These are phyloP conservation scores for Amyloporia xantha DNA, from an alignment of 768 basidiomycete genomes.

Conservation along the genomic window DNA sequence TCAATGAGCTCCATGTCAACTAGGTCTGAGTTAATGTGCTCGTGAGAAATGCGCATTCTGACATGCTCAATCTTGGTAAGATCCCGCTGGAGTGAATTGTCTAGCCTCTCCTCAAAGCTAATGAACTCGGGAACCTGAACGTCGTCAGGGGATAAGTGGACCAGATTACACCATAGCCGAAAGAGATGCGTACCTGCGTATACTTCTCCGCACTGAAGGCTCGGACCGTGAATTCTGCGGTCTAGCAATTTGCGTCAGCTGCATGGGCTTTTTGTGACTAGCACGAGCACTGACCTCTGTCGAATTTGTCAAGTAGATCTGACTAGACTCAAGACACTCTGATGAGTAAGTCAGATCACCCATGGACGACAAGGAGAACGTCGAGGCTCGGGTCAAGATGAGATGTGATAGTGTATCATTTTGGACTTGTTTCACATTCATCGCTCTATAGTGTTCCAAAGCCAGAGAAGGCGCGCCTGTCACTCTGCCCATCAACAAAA, in stretches of 20 bases:
- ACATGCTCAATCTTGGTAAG: conserved; percentile 78
- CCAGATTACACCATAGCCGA: neutral
- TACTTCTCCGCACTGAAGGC: conserved; percentile 80
- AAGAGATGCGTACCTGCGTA: conserved; percentile 52
- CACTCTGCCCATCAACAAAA: neutral
- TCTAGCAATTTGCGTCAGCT: conserved; percentile 33
- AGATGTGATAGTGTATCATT: conserved; percentile 86
- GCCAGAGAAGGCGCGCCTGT: conserved; percentile 68
- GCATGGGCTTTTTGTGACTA: neutral
- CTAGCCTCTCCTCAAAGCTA: conserved; percentile 69
- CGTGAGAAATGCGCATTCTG: conserved; percentile 76
- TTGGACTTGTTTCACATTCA: conserved; percentile 82
- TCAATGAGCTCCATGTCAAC: conserved; percentile 82
- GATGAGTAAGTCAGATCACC: conserved; percentile 72
- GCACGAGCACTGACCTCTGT: conserved; percentile 58
- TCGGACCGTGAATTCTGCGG: conserved; percentile 72
- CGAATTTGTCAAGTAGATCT: conserved; percentile 75
- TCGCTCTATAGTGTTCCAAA: conserved; percentile 69
- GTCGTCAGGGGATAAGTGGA: no score
- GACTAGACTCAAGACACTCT: conserved; percentile 74
- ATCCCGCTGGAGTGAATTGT: conserved; percentile 82
- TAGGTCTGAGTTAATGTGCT: conserved; percentile 60
- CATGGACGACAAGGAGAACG: conserved; percentile 68
- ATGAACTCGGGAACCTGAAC: conserved; percentile 78
- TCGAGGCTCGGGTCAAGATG: conserved; percentile 67